Evolutionary conservation across 306 rosid genomes (phyloP).

Genomic region (Senna tora): DNA sequence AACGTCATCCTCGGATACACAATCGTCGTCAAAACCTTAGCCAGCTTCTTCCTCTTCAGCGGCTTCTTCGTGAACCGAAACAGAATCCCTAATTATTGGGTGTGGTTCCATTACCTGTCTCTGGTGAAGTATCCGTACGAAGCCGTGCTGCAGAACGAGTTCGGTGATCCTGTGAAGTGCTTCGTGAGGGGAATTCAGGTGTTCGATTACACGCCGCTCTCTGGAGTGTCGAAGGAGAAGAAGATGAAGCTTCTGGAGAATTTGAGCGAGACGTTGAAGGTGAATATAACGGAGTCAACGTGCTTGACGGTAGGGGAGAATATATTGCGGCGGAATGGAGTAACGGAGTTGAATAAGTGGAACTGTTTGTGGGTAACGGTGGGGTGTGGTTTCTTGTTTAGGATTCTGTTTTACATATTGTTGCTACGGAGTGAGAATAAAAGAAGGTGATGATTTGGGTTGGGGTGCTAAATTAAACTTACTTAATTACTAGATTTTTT

Average conservation of each 20-base stretch:
- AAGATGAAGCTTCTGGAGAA: constrained; percentile 55
- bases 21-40: background rate
- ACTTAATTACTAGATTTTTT: too few relatives aligned
- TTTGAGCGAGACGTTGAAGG: constrained; percentile 57
- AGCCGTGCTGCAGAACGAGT: constrained; percentile 11
- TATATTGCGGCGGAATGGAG: constrained; percentile 53
- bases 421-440: constrained; percentile 75
- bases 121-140: constrained; percentile 12
- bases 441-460: constrained; percentile 40
- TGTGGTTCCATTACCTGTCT: constrained; percentile 8
- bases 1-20: constrained; percentile 5
- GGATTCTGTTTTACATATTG: constrained; percentile 43
- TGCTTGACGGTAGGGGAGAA: constrained; percentile 64
- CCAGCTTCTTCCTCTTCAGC: background rate
- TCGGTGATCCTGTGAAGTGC: constrained; percentile 46
- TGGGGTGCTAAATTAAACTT: background rate
- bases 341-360: constrained; percentile 66
- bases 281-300: constrained; percentile 53
- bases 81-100: constrained; percentile 4
- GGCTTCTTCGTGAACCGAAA: background rate
- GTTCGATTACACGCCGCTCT: constrained; percentile 61
- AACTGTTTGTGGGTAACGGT: constrained; percentile 62
- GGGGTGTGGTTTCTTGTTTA: constrained; percentile 60
- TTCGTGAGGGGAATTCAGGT: constrained; percentile 63
- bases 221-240: constrained; percentile 38